Evolutionary conservation across 805 yeast genomes (phyloP).

Genomic region (Saturnispora dispora): DNA sequence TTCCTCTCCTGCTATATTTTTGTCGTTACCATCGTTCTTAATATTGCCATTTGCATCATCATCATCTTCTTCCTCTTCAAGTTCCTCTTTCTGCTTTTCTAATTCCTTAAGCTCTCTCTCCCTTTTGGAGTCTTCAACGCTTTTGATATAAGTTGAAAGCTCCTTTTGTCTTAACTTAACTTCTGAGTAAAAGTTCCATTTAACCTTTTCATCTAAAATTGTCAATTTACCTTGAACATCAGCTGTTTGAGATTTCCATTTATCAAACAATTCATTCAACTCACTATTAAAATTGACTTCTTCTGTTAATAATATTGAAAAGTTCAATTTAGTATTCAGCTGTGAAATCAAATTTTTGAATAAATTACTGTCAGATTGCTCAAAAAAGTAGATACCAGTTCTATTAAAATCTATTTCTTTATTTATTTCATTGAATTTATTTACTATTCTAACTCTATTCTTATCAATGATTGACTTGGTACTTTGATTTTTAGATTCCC

Average conservation of each 20-base stretch:
- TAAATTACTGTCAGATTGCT: conserved; percentile 52
- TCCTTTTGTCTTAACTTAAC: conserved; percentile 44
- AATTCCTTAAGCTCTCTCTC: conserved; percentile 27
- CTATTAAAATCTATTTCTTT: conserved; percentile 2
- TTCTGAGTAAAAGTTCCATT: conserved; percentile 34
- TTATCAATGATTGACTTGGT: conserved; percentile 70
- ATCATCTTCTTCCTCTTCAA: conserved; percentile 21
- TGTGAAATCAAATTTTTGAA: conserved; percentile 41
- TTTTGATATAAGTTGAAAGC: conserved; percentile 37
- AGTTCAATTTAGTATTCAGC: conserved; percentile 55
- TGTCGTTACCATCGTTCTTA: conserved; percentile 27
- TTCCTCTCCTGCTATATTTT: not conserved
- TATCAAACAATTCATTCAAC: conserved; percentile 47
- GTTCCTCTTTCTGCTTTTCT: conserved; percentile 23
- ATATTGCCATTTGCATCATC: conserved; percentile 16
- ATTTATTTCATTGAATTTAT: conserved; percentile 23
- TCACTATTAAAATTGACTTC: conserved; percentile 35
- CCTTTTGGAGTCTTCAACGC: conserved; percentile 38
- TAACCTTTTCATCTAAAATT: conserved; percentile 34
- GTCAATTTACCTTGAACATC: conserved; percentile 54
- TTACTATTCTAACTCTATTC: conserved; percentile 45
- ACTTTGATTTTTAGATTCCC: conserved; percentile 54
- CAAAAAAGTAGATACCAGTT: conserved; percentile 58
- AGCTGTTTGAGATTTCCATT: conserved; percentile 28
- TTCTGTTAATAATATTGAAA: conserved; percentile 71